These are phyloP conservation scores for Chamaecrista fasciculata DNA, from an alignment of 306 rosid species.

Conservation along the genomic window DNA sequence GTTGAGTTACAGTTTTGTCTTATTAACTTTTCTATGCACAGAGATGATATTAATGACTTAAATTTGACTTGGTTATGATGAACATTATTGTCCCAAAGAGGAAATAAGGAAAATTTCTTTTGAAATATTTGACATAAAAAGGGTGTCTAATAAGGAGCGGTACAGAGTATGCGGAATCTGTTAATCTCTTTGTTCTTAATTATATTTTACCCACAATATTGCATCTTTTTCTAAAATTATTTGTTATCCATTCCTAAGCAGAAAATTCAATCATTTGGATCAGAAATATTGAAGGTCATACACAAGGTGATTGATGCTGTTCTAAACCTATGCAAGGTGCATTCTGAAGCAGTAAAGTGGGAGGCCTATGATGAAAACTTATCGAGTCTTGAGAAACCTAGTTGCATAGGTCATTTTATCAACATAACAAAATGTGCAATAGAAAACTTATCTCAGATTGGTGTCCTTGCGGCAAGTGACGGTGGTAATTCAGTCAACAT, in stretches of 20 bases:
- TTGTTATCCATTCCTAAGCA: conserved; percentile 37
- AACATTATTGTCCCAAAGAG: not conserved
- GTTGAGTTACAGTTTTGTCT: not conserved
- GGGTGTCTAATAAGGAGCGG: not conserved
- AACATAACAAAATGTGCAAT: conserved; percentile 52
- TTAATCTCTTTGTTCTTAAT: not conserved
- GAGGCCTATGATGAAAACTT: conserved; percentile 42
- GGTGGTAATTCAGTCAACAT: conserved; percentile 82
- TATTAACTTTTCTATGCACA: not conserved
- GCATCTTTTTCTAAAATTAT: conserved; percentile 8
- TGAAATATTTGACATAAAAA: not conserved
- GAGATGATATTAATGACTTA: not conserved
- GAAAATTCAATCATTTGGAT: conserved; percentile 56
- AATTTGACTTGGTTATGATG: not conserved
- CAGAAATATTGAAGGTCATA: conserved; percentile 53
- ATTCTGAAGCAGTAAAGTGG: conserved; percentile 46
- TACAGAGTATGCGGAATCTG: not conserved
- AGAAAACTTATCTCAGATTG: conserved; percentile 68
- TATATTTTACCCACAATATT: conserved; percentile 14
- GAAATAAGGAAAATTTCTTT: not conserved
- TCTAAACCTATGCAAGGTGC: conserved; percentile 60
- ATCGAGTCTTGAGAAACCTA: conserved; percentile 37
- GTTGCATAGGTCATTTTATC: conserved; percentile 44
- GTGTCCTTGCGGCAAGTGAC: conserved; percentile 73
- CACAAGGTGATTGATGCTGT: conserved; percentile 56